Percentiles rank a stretch among this genome's conserved stretches.
These are phyloP conservation scores for Fragaria vesca DNA, from an alignment of 306 rosid species.

Conservation along the genomic window DNA sequence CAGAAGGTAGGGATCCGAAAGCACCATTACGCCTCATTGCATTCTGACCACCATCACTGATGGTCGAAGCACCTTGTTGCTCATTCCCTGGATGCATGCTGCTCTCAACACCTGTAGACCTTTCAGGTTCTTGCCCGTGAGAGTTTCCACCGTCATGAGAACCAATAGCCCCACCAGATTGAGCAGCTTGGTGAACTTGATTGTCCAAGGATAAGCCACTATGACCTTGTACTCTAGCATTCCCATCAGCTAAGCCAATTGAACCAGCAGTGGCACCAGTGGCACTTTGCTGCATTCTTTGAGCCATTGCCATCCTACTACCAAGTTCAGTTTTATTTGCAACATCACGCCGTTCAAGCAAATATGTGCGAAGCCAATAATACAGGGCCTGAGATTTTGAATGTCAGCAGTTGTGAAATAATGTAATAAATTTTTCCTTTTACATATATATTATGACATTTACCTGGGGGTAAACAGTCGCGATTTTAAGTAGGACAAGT, in stretches of 20 bases:
- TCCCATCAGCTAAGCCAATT: slow-evolving; percentile 74
- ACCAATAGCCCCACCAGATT: slow-evolving; percentile 74
- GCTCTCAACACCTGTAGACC: slow-evolving; percentile 80
- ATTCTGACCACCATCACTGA: slow-evolving; percentile 80
- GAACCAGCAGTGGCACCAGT: slow-evolving; percentile 62
- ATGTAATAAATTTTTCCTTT: not conserved
- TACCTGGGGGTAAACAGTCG: slow-evolving; percentile 90
- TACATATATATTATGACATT: slow-evolving; percentile 19
- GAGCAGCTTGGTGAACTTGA: slow-evolving; percentile 76
- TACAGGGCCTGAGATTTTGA: slow-evolving; percentile 73
- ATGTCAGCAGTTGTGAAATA: slow-evolving; percentile 18
- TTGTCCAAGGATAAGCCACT: slow-evolving; percentile 57
- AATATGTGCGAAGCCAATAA: slow-evolving; percentile 98
- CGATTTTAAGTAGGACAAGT: slow-evolving; percentile 89
- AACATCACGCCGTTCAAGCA: slow-evolving; percentile 96
- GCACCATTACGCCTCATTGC: slow-evolving; percentile 84
- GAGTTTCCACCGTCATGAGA: slow-evolving; percentile 89
- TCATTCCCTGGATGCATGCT: slow-evolving; percentile 75
- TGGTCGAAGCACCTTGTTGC: slow-evolving; percentile 80
- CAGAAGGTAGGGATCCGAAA: slow-evolving; percentile 86
- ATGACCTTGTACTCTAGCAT: slow-evolving; percentile 74
- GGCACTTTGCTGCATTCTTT: slow-evolving; percentile 81
- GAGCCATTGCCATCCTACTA: slow-evolving; percentile 86
- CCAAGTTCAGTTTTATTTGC: slow-evolving; percentile 86
- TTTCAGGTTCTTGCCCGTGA: slow-evolving; percentile 91